Base-by-base conservation (phyloP, 257 asterid genomes). In the Solanum rostratum region DNA sequence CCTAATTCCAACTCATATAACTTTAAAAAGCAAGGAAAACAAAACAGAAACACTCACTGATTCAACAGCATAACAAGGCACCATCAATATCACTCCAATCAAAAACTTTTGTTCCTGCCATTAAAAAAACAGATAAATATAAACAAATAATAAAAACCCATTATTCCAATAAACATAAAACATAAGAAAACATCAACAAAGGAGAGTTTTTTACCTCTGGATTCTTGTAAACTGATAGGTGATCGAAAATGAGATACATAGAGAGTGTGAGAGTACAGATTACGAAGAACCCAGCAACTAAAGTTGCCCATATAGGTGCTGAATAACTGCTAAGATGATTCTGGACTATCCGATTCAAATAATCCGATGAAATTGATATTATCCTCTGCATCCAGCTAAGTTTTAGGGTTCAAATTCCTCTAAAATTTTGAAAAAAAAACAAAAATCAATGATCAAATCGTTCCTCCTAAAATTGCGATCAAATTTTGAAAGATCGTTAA, bases 51-150 rank as follows among this genome's bases (percentile, higher is more conserved):
- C 39, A 86, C 97, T 89, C 81, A 94, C 99, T 13, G 99, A 96
- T 92, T 96, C 99, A 89, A 94, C 91, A 81, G 94, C 92, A 87
- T 94, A 96, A 86, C 93, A 94, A 15, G 99, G 99, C 9, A 96
- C 99, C 98, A 96, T 94, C 91, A 96, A 83, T 82, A 94, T 83
- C 84, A 96, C 98, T 59, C 99, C 98, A 83, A 96, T 96, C 90
- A 96, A 86, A 88, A 96, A 96, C 90, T 94, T 96, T 86, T 96
- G 99, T 90, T 96, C 99, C 99, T 94, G 91, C 57, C 39, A 81
- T 18, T 66, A 82, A 49, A 53, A 46, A 5, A 60, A 7, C 16
- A 62, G 39, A 60, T 43, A 22, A 7, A 59, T 22, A 65, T 10
- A 55, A 79, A 29, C 29, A 59, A 6, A 33, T 6, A n/a, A 73